Evolutionary conservation across 169 alveolate species (phyloP).

Genomic region (Nephromyces sp.): DNA sequence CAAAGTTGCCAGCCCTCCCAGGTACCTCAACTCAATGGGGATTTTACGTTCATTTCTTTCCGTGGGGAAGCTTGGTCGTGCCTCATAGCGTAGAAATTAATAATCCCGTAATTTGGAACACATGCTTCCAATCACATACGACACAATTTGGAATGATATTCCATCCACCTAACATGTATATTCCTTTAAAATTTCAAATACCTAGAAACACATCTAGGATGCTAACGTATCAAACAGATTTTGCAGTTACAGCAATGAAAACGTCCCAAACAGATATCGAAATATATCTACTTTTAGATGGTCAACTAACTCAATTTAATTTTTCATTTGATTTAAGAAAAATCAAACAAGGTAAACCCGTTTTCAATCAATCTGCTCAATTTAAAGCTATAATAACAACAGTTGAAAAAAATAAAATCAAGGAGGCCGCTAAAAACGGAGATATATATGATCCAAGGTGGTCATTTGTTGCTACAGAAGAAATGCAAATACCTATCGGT

Average conservation of each 20-base stretch:
- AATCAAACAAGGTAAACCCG: constrained; percentile 40
- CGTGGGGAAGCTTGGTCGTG: constrained; percentile 47
- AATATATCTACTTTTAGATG: constrained; percentile 42
- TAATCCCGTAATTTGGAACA: constrained; percentile 45
- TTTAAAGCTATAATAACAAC: constrained; percentile 22
- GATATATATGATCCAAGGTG: background rate
- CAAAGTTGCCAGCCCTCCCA: constrained; percentile 29
- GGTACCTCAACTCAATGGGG: constrained; percentile 53
- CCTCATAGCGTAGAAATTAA: constrained; percentile 47
- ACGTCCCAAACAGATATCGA: constrained; percentile 51
- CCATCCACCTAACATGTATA: constrained; percentile 44
- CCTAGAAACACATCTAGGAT: constrained; percentile 41
- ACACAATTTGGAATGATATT: constrained; percentile 43
- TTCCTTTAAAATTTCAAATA: constrained; percentile 42
- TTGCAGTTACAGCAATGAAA: constrained; percentile 44
- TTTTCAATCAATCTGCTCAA: constrained; percentile 21
- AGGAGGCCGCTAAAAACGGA: background rate
- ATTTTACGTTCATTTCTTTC: constrained; percentile 46
- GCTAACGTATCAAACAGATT: constrained; percentile 42
- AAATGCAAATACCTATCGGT: background rate
- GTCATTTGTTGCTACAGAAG: background rate
- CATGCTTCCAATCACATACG: constrained; percentile 38
- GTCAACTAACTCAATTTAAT: constrained; percentile 39
- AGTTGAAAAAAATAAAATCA: background rate
- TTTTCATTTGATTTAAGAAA: constrained; percentile 48